These are phyloP conservation scores for Hypoxylon sp. DNA, from an alignment of 2,329 filamentous ascomycete species.

Conservation along the genomic window DNA sequence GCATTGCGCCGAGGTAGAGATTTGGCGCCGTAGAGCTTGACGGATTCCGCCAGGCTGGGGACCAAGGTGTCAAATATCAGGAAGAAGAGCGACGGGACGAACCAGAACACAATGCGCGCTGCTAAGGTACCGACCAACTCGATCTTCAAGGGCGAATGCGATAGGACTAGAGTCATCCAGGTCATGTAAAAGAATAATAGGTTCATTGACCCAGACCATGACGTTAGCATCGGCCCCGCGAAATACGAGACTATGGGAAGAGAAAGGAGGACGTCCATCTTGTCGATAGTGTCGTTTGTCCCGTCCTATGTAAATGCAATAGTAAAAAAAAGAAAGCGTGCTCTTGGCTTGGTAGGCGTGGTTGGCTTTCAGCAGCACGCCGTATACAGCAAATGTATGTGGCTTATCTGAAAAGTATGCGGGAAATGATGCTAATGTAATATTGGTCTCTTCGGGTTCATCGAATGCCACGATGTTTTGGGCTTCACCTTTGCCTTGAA, in stretches of 20 bases:
- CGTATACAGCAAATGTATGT: slow-evolving; percentile 1
- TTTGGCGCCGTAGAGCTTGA: slow-evolving; percentile 74
- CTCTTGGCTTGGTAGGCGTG: not conserved
- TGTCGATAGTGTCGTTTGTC: slow-evolving; percentile 30
- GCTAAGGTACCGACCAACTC: slow-evolving; percentile 78
- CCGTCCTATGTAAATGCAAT: not conserved
- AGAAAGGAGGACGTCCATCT: slow-evolving; percentile 76
- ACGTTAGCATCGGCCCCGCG: slow-evolving; percentile 70
- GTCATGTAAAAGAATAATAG: slow-evolving; percentile 91
- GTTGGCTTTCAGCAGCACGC: not conserved
- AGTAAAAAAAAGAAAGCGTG: not conserved
- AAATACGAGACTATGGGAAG: slow-evolving; percentile 79
- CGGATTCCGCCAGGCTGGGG: slow-evolving; percentile 74
- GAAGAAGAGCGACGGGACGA: slow-evolving; percentile 78
- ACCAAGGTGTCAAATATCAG: slow-evolving; percentile 78
- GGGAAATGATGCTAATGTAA: slow-evolving; percentile 1
- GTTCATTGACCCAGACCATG: slow-evolving; percentile 84
- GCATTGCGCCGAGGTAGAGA: slow-evolving; percentile 63
- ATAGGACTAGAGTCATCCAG: slow-evolving; percentile 85
- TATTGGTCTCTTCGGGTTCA: not conserved
- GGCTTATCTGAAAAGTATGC: not conserved
- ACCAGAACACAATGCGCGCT: slow-evolving; percentile 76
- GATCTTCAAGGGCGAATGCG: slow-evolving; percentile 79
- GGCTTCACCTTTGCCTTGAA: slow-evolving; percentile 37
- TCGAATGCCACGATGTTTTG: slow-evolving; percentile 21